Conservation (phyloP, 2,329 filamentous ascomycete species). For the Neobulgaria alba region DNA sequence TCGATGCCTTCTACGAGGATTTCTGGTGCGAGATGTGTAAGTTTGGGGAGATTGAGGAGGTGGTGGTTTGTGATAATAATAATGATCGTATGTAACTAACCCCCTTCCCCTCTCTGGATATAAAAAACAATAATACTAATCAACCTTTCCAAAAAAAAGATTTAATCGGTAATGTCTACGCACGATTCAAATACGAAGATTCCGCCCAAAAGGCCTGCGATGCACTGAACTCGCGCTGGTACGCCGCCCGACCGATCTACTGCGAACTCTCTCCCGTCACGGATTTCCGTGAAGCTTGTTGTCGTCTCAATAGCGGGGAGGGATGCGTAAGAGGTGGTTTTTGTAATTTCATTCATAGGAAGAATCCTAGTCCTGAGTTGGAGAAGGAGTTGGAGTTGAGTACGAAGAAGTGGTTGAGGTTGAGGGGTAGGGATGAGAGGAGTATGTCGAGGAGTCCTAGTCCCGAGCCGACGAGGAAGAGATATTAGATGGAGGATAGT, state of each 20-base stretch:
- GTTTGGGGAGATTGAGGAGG: conserved; percentile 93
- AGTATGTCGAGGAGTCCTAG: conserved; percentile 77
- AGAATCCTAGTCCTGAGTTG: conserved; percentile 83
- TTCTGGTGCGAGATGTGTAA: conserved; percentile 99
- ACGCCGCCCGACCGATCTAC: conserved; percentile 93
- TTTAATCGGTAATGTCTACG: conserved; percentile 97
- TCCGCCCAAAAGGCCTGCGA: conserved; percentile 89
- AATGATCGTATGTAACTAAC: conserved; percentile 53
- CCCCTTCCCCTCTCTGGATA: conserved; percentile 1
- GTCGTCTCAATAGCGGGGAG: conserved; percentile 86
- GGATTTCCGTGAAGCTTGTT: conserved; percentile 96
- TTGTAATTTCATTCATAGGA: conserved; percentile 99
- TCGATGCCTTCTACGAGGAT: conserved; percentile 99
- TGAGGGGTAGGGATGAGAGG: conserved; percentile 73
- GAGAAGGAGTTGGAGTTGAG: conserved; percentile 78
- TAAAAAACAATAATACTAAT: too few species aligned
- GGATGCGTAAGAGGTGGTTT: conserved; percentile 94
- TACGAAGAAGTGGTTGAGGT: conserved; percentile 94
- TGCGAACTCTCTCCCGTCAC: conserved; percentile 96
- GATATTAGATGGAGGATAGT: conserved; percentile 39
- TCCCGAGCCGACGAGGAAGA: conserved; percentile 70
- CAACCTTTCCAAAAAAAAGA: too few species aligned
- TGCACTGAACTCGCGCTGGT: conserved; percentile 90
- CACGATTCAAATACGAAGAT: conserved; percentile 99
- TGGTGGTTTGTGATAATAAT: conserved; percentile 98